Evolutionary conservation across 345 rosid species (phyloP), one percentile per base, ranked within the genome.

Genomic region (Erysimum cheiranthoides): DNA sequence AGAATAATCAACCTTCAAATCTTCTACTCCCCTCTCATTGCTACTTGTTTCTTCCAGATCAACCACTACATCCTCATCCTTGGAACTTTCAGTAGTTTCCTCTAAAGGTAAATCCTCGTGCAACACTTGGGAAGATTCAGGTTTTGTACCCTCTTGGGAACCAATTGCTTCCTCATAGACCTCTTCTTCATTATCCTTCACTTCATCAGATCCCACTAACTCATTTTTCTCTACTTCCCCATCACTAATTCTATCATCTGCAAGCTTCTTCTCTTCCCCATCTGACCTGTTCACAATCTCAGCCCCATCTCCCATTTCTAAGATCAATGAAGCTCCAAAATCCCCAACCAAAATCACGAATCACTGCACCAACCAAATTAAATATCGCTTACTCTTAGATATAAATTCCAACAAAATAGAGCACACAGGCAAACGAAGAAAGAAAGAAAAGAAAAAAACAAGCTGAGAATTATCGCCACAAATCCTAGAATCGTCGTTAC

Each of bases 161-260:
- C 75, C 96, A 70, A 80, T 61, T 4, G 88, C 92, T 85, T 89
- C 98, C 79, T 80, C 87, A 68, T 87, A 91, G 51, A 85, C 80
- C 79, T 88, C 97, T 2, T 88, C 93, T 66, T 84, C 93, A 46
- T 5, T 58, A 35, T 74, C 92, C 51, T 25, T 73, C 5, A 31
- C 50, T 61, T 78, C 84, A 80, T 61, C 81, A 72, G 82, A 71
- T 57, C 67, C 34, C 60, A 62, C 42, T 57, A 62, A 45, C 58
- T 53, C 70, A 31, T 12, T 53, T 18, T n/a, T 76, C 63, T 16
- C 38, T 18, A 49, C 28, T 39, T 59, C 2, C 18, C 14, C 79
- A 17, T 36, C 46, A 25, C 5, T 38, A 11, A 21, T 36, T 17
- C 30, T 60, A 42, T 53, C 82, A 16, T 76, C 90, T 17, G 52